Base-by-base conservation (phyloP, 164 flowering plant genomes). In the Euptelea pleiosperma region DNA sequence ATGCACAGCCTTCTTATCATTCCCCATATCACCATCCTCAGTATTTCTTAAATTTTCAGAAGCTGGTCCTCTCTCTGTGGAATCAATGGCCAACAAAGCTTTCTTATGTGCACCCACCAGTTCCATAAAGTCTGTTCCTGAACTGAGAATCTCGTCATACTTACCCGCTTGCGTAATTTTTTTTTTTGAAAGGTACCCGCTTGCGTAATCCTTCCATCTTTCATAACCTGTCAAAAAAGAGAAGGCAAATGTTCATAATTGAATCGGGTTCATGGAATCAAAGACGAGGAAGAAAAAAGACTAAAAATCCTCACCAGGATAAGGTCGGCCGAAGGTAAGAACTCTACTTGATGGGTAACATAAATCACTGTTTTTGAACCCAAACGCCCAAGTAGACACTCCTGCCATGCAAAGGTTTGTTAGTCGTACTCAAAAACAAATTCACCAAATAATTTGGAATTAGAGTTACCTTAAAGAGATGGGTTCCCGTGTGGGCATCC, bases 401-500 rank as follows among this genome's bases (percentile, higher is more conserved):
- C 85, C 92, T 86, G 76, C 33, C 57, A 62, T 14, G 50, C 26
- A 35, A 34, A 45, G 33, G 6, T 43, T n/a, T 11, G 40, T 42
- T 31, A 62, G 37, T 52, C 22, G 52, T 51, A n/a, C n/a, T n/a
- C n/a, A n/a, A n/a, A n/a, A n/a, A 18, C 14, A 45, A 3, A 54
- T 14, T 14, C 31, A 33, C 36, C 4, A 29, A 30, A 33, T 14
- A 24, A 18, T n/a, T 18, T 22, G 18, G 21, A 34, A 36, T 28
- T 55, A 48, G 15, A 52, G 12, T 63, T 70, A 83, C 97, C 86
- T 83, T 85, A 58, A 83, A 89, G 18, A 89, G 72, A 73, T 86
- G 94, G 22, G 77, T 75, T 61, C 97, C n/a, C 96, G 98, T 91
- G 55, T 88, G 96, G 60, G 91, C 96, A 79, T 91, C 98, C 42